Conservation (phyloP, 2,329 filamentous ascomycete genomes). For the Paraphoma sp. region DNA sequence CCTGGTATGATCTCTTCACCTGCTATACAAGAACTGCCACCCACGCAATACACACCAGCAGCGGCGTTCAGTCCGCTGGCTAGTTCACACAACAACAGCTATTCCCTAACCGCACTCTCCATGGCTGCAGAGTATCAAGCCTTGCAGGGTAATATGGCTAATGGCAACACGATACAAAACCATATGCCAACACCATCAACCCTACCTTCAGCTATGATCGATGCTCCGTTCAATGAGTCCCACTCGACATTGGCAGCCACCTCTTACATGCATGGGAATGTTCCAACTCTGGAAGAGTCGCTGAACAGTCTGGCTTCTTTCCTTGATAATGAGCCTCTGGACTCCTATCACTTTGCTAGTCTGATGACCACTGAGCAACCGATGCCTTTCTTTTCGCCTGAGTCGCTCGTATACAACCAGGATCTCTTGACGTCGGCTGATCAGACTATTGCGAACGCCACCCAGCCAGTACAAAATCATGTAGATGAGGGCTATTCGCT, state of each 20-base stretch:
- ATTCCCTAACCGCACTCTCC: constrained; percentile 48
- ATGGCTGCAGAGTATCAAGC: constrained; percentile 52
- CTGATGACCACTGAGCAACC: constrained; percentile 51
- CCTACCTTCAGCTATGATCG: constrained; percentile 17
- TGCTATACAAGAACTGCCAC: constrained; percentile 26
- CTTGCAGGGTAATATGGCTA: constrained; percentile 37
- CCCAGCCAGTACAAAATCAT: constrained; percentile 22
- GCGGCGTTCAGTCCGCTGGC: constrained; percentile 19
- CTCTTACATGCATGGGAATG: constrained; percentile 12
- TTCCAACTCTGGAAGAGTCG: constrained; percentile 35
- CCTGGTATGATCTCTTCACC: constrained; percentile 33
- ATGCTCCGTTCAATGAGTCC: constrained; percentile 20
- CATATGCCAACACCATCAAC: constrained; percentile 16
- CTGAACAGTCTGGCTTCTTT: constrained; percentile 48
- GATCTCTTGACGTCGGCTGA: constrained; percentile 28
- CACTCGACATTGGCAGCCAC: constrained; percentile 10
- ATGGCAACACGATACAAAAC: constrained; percentile 17
- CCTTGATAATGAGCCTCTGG: constrained; percentile 47
- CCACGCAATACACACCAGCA: constrained; percentile 20
- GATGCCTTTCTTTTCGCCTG: constrained; percentile 51
- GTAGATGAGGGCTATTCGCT: constrained; percentile 39
- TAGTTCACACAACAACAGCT: constrained; percentile 34
- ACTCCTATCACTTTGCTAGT: constrained; percentile 49
- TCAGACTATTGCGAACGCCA: constrained; percentile 2
- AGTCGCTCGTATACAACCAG: constrained; percentile 41